A percentile compares a stretch with the other conserved stretches of the same genome.
Conservation (phyloP, 2,329 filamentous ascomycete species). For the Lasiodiplodia hormozganensis region DNA sequence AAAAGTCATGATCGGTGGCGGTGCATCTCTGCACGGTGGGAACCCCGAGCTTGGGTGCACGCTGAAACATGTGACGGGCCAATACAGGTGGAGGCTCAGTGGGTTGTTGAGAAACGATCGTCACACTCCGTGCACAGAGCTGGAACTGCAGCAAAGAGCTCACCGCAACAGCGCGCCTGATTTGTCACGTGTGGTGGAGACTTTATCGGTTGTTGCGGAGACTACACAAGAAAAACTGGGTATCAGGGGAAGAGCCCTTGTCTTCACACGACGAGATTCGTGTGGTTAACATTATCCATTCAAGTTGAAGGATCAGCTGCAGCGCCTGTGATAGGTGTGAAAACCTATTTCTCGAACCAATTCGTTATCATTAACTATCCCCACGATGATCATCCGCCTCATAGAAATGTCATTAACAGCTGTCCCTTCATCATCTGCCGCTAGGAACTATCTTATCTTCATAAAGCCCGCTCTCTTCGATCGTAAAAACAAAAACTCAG, state of each 20-base stretch:
- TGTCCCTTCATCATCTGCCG: background rate
- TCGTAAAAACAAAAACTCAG: slow-evolving; percentile 9
- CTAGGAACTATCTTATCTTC: background rate
- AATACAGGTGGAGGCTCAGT: slow-evolving; percentile 7
- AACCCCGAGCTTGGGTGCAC: background rate
- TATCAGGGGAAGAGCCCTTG: slow-evolving; percentile 2
- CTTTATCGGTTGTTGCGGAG: slow-evolving; percentile 8
- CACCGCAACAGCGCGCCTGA: slow-evolving; percentile 20
- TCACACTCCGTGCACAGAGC: background rate
- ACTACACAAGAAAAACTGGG: background rate
- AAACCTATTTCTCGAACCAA: background rate
- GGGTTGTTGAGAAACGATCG: slow-evolving; percentile 10
- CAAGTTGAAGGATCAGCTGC: background rate
- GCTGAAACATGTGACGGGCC: background rate
- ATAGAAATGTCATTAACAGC: slow-evolving; percentile 14
- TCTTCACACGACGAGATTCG: background rate
- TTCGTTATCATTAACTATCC: slow-evolving; percentile 2
- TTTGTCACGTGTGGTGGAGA: background rate
- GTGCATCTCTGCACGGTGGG: background rate
- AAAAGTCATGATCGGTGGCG: slow-evolving; percentile 9
- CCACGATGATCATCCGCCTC: background rate
- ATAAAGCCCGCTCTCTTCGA: background rate
- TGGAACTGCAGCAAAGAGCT: background rate
- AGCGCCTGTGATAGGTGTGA: background rate
- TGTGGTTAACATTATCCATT: background rate